A percentile compares a stretch with the other conserved stretches of the same genome.
Conservation (phyloP, 805 yeast species). For the Ogataea corticis region DNA sequence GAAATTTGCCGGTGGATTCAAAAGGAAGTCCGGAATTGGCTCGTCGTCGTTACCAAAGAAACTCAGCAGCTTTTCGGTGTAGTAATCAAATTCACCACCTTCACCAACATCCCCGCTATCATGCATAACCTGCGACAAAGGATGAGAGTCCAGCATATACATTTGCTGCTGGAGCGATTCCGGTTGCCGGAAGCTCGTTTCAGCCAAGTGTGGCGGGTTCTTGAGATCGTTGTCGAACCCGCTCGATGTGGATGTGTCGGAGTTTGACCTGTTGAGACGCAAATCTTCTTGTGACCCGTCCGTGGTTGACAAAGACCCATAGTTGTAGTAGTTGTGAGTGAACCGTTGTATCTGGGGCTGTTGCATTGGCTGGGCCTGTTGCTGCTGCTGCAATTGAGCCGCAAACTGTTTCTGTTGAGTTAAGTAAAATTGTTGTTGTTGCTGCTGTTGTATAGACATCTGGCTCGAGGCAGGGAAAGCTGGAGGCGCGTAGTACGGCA, state of each 20-base stretch:
- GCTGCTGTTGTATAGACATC: slow-evolving; percentile 8
- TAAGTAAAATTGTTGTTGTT: slow-evolving; percentile 18
- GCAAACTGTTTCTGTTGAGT: slow-evolving; percentile 8
- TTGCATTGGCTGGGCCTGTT: slow-evolving; percentile 14
- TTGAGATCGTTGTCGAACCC: slow-evolving; percentile 21
- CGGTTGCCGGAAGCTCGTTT: slow-evolving; percentile 14
- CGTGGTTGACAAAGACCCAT: slow-evolving; percentile 28
- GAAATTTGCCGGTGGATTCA: slow-evolving; percentile 61
- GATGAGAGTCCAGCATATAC: slow-evolving; percentile 16
- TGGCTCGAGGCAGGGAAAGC: slow-evolving; percentile 5
- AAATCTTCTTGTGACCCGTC: slow-evolving; percentile 33
- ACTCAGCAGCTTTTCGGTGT: slow-evolving; percentile 44
- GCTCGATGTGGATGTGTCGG: slow-evolving; percentile 31
- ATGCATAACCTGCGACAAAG: slow-evolving; percentile 15
- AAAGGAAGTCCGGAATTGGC: slow-evolving; percentile 39
- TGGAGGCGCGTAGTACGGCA: slow-evolving; percentile 10
- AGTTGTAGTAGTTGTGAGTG: slow-evolving; percentile 24
- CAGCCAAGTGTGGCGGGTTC: slow-evolving; percentile 16
- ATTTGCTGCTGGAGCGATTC: slow-evolving; percentile 19
- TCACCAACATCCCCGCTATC: slow-evolving; percentile 9
- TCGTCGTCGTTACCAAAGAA: slow-evolving; percentile 52
- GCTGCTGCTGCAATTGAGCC: slow-evolving; percentile 9
- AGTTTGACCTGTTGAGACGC: slow-evolving; percentile 25
- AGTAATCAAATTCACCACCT: slow-evolving; percentile 41
- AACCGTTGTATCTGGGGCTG: slow-evolving; percentile 21